Evolutionary conservation across 2,329 filamentous ascomycete species (phyloP), one percentile per base, ranked within the genome.

Genomic region (Paraphaeosphaeria minitans): DNA sequence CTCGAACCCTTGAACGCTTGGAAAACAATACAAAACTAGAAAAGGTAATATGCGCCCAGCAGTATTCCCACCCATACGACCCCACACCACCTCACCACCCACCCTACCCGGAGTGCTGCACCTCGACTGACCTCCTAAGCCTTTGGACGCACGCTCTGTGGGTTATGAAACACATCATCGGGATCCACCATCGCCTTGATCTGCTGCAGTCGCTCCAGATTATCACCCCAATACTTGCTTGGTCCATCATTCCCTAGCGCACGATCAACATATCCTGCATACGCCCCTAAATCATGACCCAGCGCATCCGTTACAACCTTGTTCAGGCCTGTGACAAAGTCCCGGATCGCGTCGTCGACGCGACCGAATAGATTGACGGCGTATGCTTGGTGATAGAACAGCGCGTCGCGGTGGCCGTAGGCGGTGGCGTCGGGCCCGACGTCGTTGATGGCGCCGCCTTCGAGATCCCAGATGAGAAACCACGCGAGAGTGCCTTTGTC

Each of bases 181-280:
- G 78, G 76, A 60, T 81, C 78, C 50, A 80, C 68, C 39, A 65
- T 69, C 46, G 64, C 68, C 66, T 81, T 80, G 48, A 80, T 77
- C 29, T 61, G 52, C 66, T 76, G 67, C 58, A 81, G 57, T 33
- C 66, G 66, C 13, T 62, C 55, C 41, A 76, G 71, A 46, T 78
- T 78, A 0, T 65, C 64, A 1, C 78, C 72, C 71, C 80, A 85
- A 64, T 85, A 85, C 58, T 78, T 70, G 53, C 77, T 65, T 61
- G 80, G 77, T n/a, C 75, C 77, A 3, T 77, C 71, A 8, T 73
- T 71, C 31, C 78, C 77, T 56, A 84, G 69, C 35, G 74, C 76
- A 0, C 80, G 77, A 68, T 85, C 83, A 2, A 82, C 79, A 55
- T 85, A 85, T 61, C 84, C 84, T 48, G 80, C 78, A 64, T 85